Percentiles rank a stretch among this genome's conserved stretches.
These are phyloP conservation scores for Arachnopeziza araneosa DNA, from an alignment of 2,329 filamentous ascomycete species.

Conservation along the genomic window DNA sequence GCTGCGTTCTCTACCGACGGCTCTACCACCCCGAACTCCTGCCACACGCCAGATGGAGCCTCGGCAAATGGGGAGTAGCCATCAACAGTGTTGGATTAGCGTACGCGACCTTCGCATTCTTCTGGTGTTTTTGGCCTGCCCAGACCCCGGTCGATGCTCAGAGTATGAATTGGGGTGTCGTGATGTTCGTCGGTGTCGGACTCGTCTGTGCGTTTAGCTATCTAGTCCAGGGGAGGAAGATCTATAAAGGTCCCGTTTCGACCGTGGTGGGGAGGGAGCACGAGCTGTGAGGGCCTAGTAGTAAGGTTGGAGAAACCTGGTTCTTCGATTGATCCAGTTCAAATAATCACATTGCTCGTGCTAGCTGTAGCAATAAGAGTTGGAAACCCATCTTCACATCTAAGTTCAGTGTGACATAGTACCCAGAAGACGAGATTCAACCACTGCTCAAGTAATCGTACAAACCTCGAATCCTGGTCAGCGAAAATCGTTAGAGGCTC, in stretches of 20 bases:
- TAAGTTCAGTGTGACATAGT: too few relatives aligned
- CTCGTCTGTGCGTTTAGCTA: constrained; percentile 21
- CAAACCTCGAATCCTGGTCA: too few relatives aligned
- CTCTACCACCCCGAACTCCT: constrained; percentile 34
- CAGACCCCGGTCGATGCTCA: constrained; percentile 30
- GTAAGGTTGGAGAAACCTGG: neutral
- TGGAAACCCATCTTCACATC: too few relatives aligned
- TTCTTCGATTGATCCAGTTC: too few relatives aligned
- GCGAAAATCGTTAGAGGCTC: too few relatives aligned
- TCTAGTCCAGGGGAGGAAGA: constrained; percentile 27
- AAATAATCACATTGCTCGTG: too few relatives aligned
- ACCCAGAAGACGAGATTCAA: too few relatives aligned
- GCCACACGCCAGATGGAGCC: constrained; percentile 36
- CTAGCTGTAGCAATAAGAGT: too few relatives aligned
- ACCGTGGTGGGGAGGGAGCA: constrained; percentile 3
- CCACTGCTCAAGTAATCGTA: too few relatives aligned
- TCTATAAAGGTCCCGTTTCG: constrained; percentile 27
- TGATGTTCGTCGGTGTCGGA: constrained; percentile 17
- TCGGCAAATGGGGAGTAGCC: constrained; percentile 37
- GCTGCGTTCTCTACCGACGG: constrained; percentile 38
- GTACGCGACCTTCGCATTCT: constrained; percentile 40
- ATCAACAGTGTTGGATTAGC: constrained; percentile 38
- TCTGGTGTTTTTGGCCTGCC: constrained; percentile 45
- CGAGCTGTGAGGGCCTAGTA: neutral
- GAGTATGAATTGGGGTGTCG: constrained; percentile 40